phyloP scores from a whole-genome alignment of 352 stramenopile genomes.

The Globisporangium paroecandrum region DNA sequence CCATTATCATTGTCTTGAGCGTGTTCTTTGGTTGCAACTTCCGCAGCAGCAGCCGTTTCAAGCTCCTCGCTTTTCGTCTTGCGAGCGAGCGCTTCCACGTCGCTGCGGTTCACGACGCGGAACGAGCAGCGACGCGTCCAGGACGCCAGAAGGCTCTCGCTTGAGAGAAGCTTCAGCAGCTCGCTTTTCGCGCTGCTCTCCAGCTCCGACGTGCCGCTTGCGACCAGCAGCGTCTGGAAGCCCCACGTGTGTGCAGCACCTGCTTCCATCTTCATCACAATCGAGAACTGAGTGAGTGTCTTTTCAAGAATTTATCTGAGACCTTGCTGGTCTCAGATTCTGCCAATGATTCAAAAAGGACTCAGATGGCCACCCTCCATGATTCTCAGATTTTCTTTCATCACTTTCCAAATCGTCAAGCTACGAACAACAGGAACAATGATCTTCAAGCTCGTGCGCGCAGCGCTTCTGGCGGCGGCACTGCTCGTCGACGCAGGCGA shows the following conservation, averaged over 20 bases:
- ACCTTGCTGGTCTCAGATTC: no score
- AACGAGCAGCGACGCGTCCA: slow-evolving; percentile 37
- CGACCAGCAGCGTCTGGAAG: slow-evolving; percentile 49
- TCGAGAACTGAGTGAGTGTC: background rate
- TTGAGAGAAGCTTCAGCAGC: slow-evolving; percentile 25
- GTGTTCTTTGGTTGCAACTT: background rate
- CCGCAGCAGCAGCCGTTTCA: background rate
- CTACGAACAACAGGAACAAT: background rate
- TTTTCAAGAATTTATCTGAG: background rate
- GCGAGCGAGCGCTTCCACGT: slow-evolving; percentile 33
- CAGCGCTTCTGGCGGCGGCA: background rate
- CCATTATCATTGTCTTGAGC: background rate
- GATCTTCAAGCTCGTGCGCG: slow-evolving; percentile 4
- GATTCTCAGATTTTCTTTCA: background rate
- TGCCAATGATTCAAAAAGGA: no score
- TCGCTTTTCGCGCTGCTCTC: slow-evolving; percentile 28
- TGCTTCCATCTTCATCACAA: background rate
- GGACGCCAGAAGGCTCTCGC: slow-evolving; percentile 22
- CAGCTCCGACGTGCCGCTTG: slow-evolving; percentile 33
- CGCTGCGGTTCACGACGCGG: slow-evolving; percentile 35
- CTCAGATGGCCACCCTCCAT: no score
- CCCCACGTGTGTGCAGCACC: slow-evolving; percentile 24
- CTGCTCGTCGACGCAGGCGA: background rate
- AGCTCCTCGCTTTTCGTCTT: slow-evolving; percentile 17
- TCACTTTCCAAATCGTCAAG: background rate